These are phyloP conservation scores for Astraeus odoratus DNA, from an alignment of 768 basidiomycete species.

Conservation along the genomic window DNA sequence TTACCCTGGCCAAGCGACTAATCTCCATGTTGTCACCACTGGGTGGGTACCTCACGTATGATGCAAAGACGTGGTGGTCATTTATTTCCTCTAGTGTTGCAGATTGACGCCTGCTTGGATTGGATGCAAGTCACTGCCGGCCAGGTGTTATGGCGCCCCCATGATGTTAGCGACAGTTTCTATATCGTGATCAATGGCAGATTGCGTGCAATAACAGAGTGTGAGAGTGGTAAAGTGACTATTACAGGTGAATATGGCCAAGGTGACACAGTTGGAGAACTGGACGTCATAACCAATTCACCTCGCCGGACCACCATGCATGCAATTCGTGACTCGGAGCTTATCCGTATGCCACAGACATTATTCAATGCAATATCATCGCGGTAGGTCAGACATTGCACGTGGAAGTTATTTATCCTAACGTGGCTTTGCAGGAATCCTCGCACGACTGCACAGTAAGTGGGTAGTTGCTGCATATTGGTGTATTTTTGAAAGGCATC, in stretches of 20 bases:
- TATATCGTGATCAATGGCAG: slow-evolving; percentile 98
- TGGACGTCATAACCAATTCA: slow-evolving; percentile 93
- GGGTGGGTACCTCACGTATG: slow-evolving; percentile 38
- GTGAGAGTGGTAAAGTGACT: slow-evolving; percentile 64
- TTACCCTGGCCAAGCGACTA: slow-evolving; percentile 93
- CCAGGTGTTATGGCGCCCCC: slow-evolving; percentile 89
- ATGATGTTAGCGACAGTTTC: slow-evolving; percentile 89
- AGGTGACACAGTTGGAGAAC: slow-evolving; percentile 93
- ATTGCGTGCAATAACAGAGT: slow-evolving; percentile 81
- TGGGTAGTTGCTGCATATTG: slow-evolving; percentile 1
- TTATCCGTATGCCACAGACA: slow-evolving; percentile 94
- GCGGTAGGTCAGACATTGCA: slow-evolving; percentile 37
- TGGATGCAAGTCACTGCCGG: slow-evolving; percentile 98
- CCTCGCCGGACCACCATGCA: slow-evolving; percentile 86
- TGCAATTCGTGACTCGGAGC: slow-evolving; percentile 95
- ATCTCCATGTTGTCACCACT: slow-evolving; percentile 92
- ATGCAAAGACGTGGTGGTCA: not conserved
- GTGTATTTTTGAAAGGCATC: not conserved
- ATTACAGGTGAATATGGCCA: slow-evolving; percentile 95
- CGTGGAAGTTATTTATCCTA: not conserved
- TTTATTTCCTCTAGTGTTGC: slow-evolving; percentile 56
- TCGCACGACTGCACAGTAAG: slow-evolving; percentile 77
- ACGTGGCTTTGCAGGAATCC: slow-evolving; percentile 50
- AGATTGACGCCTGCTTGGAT: slow-evolving; percentile 94
- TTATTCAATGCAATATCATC: slow-evolving; percentile 96